Conservation (phyloP, 495 filamentous ascomycete species). For the Ascobolus immersus region DNA sequence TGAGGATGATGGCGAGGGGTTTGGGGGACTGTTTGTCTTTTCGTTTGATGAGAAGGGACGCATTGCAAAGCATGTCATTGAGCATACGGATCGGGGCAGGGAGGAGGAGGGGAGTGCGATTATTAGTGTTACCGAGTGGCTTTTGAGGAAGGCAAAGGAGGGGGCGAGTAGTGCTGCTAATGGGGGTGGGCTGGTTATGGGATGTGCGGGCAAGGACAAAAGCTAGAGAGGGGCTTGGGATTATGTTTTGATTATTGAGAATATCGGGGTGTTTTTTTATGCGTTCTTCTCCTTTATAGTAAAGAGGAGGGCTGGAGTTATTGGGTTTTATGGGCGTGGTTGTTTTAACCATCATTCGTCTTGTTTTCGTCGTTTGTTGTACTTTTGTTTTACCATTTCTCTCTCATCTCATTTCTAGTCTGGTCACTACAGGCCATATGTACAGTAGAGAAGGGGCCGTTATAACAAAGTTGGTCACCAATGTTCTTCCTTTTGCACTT, state of each 20-base stretch:
- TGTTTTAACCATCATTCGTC: too few species aligned
- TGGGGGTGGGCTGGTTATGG: slow-evolving; percentile 5
- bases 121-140: slow-evolving; percentile 13
- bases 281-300: slow-evolving; percentile 9
- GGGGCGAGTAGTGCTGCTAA: slow-evolving; percentile 3
- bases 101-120: slow-evolving; percentile 11
- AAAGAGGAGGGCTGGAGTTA: too few species aligned
- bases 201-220: slow-evolving; percentile 11
- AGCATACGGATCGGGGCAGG: slow-evolving; percentile 39
- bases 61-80: slow-evolving; percentile 68
- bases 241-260: slow-evolving; percentile 14
- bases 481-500: too few species aligned
- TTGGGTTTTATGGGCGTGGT: too few species aligned
- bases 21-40: slow-evolving; percentile 74
- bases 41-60: slow-evolving; percentile 80
- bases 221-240: slow-evolving; percentile 14
- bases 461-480: too few species aligned
- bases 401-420: too few species aligned
- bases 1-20: slow-evolving; percentile 27
- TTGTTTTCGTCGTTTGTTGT: too few species aligned
- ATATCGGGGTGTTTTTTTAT: slow-evolving; percentile 13
- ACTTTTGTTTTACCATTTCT: too few species aligned
- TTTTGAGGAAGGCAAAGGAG: slow-evolving; percentile 13
- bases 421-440: too few species aligned
- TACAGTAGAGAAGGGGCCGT: too few species aligned